A percentile compares a stretch with the other conserved stretches of the same genome.
phyloP scores from a whole-genome alignment of 352 stramenopile species.

The Phytophthora multivora region DNA sequence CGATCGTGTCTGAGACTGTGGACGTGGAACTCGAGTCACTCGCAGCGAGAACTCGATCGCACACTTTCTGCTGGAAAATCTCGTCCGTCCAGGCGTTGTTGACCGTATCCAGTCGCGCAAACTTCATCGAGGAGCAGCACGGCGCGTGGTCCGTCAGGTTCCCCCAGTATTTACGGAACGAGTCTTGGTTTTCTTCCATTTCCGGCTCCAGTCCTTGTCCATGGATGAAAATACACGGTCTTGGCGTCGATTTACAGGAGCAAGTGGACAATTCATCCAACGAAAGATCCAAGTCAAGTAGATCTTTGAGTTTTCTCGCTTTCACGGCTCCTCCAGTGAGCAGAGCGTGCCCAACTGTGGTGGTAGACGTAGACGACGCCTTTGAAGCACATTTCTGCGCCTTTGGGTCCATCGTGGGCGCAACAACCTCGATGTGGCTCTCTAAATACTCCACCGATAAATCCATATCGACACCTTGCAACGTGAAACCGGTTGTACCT shows the following conservation, averaged over 20 bases:
- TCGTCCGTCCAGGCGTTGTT: conserved; percentile 8
- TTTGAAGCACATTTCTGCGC: background rate
- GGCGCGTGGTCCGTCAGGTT: conserved; percentile 23
- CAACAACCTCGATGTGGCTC: conserved; percentile 6
- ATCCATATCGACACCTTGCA: conserved; percentile 21
- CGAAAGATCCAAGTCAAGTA: conserved; percentile 9
- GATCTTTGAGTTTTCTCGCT: conserved; percentile 7
- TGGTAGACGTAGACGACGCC: conserved; percentile 3
- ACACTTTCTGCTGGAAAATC: conserved; percentile 16
- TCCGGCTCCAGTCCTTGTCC: conserved; percentile 19
- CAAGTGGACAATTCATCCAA: conserved; percentile 8
- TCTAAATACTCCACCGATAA: conserved; percentile 22
- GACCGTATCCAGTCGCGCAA: conserved; percentile 19
- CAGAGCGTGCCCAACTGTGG: background rate
- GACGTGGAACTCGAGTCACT: conserved; percentile 17
- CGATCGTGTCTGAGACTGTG: conserved; percentile 21
- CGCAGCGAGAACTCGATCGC: conserved; percentile 9
- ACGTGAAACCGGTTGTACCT: conserved; percentile 15
- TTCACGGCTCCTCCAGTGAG: background rate
- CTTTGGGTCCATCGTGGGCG: background rate
- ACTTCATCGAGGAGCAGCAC: conserved; percentile 28
- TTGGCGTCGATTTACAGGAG: conserved; percentile 16
- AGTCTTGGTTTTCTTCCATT: conserved; percentile 25
- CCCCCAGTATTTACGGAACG: conserved; percentile 23
- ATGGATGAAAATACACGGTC: conserved; percentile 26